A percentile compares a stretch with the other conserved stretches of the same genome.
Conservation (phyloP, 805 yeast genomes). For the Maudiozyma pseudohumilis region DNA sequence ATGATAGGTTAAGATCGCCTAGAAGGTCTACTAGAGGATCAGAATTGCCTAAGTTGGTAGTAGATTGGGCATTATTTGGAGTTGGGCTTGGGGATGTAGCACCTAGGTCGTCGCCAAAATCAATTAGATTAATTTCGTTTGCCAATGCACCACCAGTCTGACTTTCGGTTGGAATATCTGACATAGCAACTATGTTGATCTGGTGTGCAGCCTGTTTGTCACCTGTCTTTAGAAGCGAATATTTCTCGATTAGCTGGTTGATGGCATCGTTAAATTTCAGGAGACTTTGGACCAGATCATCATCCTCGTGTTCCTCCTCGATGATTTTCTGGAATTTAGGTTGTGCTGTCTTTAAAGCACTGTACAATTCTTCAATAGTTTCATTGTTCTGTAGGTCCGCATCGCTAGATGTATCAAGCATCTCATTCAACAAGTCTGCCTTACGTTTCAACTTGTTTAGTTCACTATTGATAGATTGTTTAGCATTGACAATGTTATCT, state of each 20-base stretch:
- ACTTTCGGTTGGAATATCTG: constrained; percentile 14
- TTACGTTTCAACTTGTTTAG: constrained; percentile 75
- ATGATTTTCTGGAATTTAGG: constrained; percentile 81
- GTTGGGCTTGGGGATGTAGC: constrained; percentile 22
- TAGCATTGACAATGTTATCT: constrained; percentile 55
- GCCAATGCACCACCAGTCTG: constrained; percentile 31
- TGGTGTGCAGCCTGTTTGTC: constrained; percentile 44
- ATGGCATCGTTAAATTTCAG: constrained; percentile 66
- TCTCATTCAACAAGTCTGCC: constrained; percentile 77
- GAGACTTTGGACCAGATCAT: constrained; percentile 54
- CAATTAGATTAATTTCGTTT: constrained; percentile 45
- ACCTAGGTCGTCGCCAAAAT: constrained; percentile 27
- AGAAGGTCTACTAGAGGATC: constrained; percentile 56
- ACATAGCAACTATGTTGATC: constrained; percentile 34
- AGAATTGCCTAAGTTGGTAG: constrained; percentile 11
- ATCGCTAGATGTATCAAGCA: constrained; percentile 49
- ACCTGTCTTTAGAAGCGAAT: constrained; percentile 49
- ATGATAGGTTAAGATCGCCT: constrained; percentile 53
- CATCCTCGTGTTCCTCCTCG: constrained; percentile 67
- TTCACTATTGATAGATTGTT: constrained; percentile 73
- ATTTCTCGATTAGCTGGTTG: constrained; percentile 58
- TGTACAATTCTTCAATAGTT: constrained; percentile 67
- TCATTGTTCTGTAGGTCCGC: constrained; percentile 38
- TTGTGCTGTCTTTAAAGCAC: constrained; percentile 70
- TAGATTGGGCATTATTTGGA: constrained; percentile 3